Evolutionary conservation across 1,139 yeast genomes (phyloP).

Genomic region (Hyphopichia pseudoburtonii): DNA sequence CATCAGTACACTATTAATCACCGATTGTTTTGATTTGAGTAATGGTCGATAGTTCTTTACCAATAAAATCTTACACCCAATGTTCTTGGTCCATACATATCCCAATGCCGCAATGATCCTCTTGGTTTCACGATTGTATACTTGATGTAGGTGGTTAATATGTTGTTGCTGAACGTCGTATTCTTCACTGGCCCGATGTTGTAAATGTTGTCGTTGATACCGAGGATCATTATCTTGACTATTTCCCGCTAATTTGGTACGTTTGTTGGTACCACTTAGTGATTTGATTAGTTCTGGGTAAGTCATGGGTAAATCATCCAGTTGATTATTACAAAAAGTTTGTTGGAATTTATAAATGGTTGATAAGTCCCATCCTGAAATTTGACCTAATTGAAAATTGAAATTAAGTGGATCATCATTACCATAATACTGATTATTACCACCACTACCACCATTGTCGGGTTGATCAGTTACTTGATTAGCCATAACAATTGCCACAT

Average conservation of each 20-base stretch:
- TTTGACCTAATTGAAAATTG: conserved; percentile 72
- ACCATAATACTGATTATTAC: conserved; percentile 15
- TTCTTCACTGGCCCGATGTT: not conserved
- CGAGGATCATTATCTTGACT: too few relatives aligned
- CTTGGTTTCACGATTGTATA: not conserved
- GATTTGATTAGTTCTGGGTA: too few relatives aligned
- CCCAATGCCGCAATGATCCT: conserved; percentile 34
- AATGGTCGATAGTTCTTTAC: conserved; percentile 35
- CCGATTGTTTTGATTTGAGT: conserved; percentile 6
- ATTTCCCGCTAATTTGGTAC: too few relatives aligned
- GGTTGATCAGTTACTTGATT: conserved; percentile 79
- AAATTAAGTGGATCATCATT: conserved; percentile 44
- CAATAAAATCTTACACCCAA: conserved; percentile 31
- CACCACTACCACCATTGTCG: conserved; percentile 9
- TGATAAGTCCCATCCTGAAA: conserved; percentile 69
- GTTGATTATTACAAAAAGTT: not conserved
- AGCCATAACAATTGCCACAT: conserved; percentile 66
- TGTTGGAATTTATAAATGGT: conserved; percentile 23
- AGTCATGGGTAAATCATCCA: too few relatives aligned
- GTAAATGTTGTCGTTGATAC: too few relatives aligned
- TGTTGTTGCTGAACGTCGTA: not conserved
- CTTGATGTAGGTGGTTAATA: not conserved
- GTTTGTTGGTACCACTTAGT: too few relatives aligned
- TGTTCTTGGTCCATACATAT: conserved; percentile 39
- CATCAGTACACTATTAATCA: not conserved